Evolutionary conservation across 495 filamentous ascomycete species (phyloP).

Genomic region (Penicillium maclennaniae): DNA sequence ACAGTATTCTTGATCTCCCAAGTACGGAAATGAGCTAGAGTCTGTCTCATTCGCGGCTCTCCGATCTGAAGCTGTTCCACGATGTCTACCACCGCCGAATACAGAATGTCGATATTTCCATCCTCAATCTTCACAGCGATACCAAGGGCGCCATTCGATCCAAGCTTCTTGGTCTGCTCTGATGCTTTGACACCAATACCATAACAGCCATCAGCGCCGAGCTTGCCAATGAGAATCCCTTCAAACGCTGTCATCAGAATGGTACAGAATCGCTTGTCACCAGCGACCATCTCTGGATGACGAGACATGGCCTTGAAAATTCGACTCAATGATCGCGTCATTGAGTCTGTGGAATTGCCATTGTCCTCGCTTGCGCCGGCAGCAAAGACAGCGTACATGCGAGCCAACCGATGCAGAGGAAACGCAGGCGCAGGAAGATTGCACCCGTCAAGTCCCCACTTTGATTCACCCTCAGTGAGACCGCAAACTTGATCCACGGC

Average conservation of each 20-base stretch:
- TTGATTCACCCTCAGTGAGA: conserved; percentile 9
- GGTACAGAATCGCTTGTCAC: conserved; percentile 38
- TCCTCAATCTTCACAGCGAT: conserved; percentile 43
- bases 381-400: conserved; percentile 30
- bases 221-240: conserved; percentile 31
- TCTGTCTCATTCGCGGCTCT: conserved; percentile 12
- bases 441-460: conserved; percentile 39
- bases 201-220: conserved; percentile 40
- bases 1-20: conserved; percentile 32
- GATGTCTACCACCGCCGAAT: conserved; percentile 35
- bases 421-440: conserved; percentile 38
- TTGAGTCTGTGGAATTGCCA: neutral
- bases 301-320: conserved; percentile 34
- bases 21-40: conserved; percentile 23
- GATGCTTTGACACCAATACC: conserved; percentile 30
- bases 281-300: conserved; percentile 34
- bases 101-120: conserved; percentile 31
- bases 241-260: conserved; percentile 28
- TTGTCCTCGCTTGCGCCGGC: neutral
- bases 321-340: conserved; percentile 11
- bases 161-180: conserved; percentile 25
- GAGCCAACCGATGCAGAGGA: conserved; percentile 18
- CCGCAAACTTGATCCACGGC: conserved; percentile 28
- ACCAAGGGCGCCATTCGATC: conserved; percentile 28
- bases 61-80: conserved; percentile 34